Conservation (phyloP, 768 basidiomycete species). For the Royoungia palumana region DNA sequence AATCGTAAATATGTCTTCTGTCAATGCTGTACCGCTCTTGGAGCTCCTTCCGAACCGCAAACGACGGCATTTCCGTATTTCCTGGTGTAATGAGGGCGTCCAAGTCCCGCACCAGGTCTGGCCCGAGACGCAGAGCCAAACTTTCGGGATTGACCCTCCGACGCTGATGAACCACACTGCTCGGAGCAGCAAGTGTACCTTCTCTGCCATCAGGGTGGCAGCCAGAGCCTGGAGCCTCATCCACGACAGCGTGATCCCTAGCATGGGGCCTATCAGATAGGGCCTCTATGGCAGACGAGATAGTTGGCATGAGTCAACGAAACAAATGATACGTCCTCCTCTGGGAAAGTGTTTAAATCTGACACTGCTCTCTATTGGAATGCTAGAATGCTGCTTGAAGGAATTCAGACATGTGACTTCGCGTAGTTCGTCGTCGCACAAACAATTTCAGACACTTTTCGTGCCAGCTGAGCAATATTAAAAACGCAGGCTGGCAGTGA, state of each 20-base stretch:
- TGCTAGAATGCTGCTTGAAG: conserved; percentile 24
- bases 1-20: conserved; percentile 74
- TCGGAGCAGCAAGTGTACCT: neutral
- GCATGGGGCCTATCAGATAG: neutral
- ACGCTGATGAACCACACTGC: conserved; percentile 28
- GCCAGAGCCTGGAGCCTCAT: conserved; percentile 13
- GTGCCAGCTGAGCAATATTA: conserved; percentile 38
- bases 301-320: conserved; percentile 1
- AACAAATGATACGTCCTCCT: neutral
- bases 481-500: conserved; percentile 86
- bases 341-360: conserved; percentile 14
- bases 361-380: conserved; percentile 16
- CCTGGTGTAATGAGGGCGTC: conserved; percentile 69
- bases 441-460: neutral
- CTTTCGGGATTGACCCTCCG: conserved; percentile 65
- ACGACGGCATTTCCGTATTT: conserved; percentile 71
- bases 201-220: conserved; percentile 5
- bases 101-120: conserved; percentile 66
- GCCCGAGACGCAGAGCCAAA: conserved; percentile 62
- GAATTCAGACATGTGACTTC: conserved; percentile 10
- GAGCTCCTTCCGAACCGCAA: conserved; percentile 63
- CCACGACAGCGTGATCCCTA: conserved; percentile 1
- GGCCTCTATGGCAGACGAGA: conserved; percentile 12
- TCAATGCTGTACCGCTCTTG: conserved; percentile 70
- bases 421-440: neutral